Conservation (phyloP, 2,329 filamentous ascomycete genomes). For the Colletotrichum eleusines region DNA sequence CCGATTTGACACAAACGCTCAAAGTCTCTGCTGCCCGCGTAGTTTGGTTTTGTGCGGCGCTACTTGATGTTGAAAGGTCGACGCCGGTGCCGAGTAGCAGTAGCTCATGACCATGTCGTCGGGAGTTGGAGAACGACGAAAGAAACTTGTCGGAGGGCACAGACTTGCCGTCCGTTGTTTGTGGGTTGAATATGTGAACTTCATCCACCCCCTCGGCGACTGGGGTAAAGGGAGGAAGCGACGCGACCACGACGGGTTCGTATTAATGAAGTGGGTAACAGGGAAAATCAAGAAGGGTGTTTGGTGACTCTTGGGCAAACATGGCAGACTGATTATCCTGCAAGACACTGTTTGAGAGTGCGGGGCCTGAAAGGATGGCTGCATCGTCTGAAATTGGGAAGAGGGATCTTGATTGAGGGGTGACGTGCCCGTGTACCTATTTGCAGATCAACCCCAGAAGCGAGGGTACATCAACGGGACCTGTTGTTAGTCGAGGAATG, state of each 20-base stretch:
- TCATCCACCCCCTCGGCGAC: constrained; percentile 30
- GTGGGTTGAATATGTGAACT: constrained; percentile 11
- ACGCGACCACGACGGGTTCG: constrained; percentile 5
- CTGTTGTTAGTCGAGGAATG: constrained; percentile 17
- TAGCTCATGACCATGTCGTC: constrained; percentile 27
- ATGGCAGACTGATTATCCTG: constrained; percentile 22
- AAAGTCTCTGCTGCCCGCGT: constrained; percentile 1
- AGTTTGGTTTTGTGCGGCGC: constrained; percentile 17
- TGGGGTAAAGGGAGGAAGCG: constrained; percentile 20
- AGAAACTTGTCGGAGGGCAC: constrained; percentile 6
- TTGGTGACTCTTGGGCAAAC: constrained; percentile 14
- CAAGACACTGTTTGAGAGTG: constrained; percentile 16
- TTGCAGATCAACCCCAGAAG: constrained; percentile 10
- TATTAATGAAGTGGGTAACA: constrained; percentile 18
- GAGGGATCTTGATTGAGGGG: constrained; percentile 13
- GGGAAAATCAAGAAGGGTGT: constrained; percentile 3
- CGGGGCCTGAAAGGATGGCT: constrained; percentile 8
- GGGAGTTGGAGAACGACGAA: constrained; percentile 30
- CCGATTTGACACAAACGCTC: constrained; percentile 2
- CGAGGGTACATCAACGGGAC: background rate
- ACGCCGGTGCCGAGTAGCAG: constrained; percentile 26
- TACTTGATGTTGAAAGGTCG: constrained; percentile 28
- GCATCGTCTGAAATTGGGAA: constrained; percentile 13
- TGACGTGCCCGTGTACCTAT: background rate
- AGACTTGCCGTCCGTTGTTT: constrained; percentile 4